phyloP scores from a whole-genome alignment of 2,329 filamentous ascomycete genomes.

The Fusarium brachygibbosum region DNA sequence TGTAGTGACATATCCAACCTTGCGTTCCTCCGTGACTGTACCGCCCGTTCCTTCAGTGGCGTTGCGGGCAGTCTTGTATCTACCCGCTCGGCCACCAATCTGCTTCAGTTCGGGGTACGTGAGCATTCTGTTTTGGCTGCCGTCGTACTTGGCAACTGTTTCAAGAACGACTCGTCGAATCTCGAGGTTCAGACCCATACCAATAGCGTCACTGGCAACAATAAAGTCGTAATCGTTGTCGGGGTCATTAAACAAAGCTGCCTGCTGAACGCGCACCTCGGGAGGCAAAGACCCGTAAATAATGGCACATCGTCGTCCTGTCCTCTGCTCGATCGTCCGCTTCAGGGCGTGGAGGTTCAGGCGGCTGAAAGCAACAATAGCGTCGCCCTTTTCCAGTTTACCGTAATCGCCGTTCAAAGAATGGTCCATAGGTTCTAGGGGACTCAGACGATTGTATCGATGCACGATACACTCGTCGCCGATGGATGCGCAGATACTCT shows the following conservation, averaged over 20 bases:
- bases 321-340: slow-evolving; percentile 78
- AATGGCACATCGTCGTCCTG: slow-evolving; percentile 86
- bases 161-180: slow-evolving; percentile 94
- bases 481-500: slow-evolving; percentile 79
- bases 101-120: slow-evolving; percentile 88
- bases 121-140: slow-evolving; percentile 68
- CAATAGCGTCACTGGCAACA: slow-evolving; percentile 94
- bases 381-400: slow-evolving; percentile 87
- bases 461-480: slow-evolving; percentile 89
- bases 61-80: slow-evolving; percentile 76
- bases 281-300: slow-evolving; percentile 94
- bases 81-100: slow-evolving; percentile 91
- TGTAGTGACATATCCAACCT: slow-evolving; percentile 82
- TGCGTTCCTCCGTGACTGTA: slow-evolving; percentile 49
- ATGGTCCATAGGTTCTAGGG: slow-evolving; percentile 73
- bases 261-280: slow-evolving; percentile 92
- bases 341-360: slow-evolving; percentile 86
- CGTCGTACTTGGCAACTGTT: slow-evolving; percentile 78
- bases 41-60: slow-evolving; percentile 22
- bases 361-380: slow-evolving; percentile 88
- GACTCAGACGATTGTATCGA: slow-evolving; percentile 85
- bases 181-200: slow-evolving; percentile 95
- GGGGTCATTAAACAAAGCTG: slow-evolving; percentile 92
- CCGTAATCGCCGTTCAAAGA: slow-evolving; percentile 75
- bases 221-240: slow-evolving; percentile 96